Evolutionary conservation across 1,139 yeast genomes (phyloP), one percentile per base, ranked within the genome.

Genomic region (Magnusiomyces sp.): DNA sequence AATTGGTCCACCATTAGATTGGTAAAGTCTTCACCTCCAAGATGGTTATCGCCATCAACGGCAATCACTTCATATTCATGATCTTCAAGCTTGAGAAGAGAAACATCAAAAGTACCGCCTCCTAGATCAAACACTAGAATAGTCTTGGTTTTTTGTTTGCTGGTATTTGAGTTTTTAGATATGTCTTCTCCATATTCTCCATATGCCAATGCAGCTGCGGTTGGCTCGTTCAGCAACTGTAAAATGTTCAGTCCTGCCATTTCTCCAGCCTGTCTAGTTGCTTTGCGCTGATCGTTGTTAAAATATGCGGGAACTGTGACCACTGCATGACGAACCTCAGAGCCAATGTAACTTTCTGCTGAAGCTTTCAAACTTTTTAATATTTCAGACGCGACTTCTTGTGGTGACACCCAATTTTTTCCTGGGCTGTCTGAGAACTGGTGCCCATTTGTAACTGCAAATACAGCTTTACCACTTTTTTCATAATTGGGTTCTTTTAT

Each of bases 281-380:
- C 97, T 90, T 90, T n/a, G n/a, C n/a, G n/a, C n/a, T n/a, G n/a
- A n/a, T n/a, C n/a, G n/a, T n/a, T n/a, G n/a, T n/a, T n/a, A 80
- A 90, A 90, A 75, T 90, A 90, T 56, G 97, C 97, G 57, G 97
- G 97, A 59, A 94, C 95, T 44, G 97, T 90, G 59, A 90, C 97
- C 59, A 90, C 97, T 53, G 97, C 97, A 69, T 87, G 85, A 70
- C 76, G 77, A 62, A 85, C 89, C 44, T 81, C 63, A 77, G 87
- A 88, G 70, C 94, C 92, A 61, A 90, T 75, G 74, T 85, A 83
- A 54, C 85, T 81, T 72, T 90, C 97, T 59, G 97, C 97, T 58
- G 95, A 88, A 75, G 87, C 96, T 80, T 90, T 90, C 92, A 83
- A 83, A 79, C 87, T 87, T 79, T 85, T 79, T 72, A 87, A 81